Percentiles rank a stretch among this genome's conserved stretches.
Evolutionary conservation across 805 yeast species (phyloP).

Genomic region (Lipomyces starkeyi): DNA sequence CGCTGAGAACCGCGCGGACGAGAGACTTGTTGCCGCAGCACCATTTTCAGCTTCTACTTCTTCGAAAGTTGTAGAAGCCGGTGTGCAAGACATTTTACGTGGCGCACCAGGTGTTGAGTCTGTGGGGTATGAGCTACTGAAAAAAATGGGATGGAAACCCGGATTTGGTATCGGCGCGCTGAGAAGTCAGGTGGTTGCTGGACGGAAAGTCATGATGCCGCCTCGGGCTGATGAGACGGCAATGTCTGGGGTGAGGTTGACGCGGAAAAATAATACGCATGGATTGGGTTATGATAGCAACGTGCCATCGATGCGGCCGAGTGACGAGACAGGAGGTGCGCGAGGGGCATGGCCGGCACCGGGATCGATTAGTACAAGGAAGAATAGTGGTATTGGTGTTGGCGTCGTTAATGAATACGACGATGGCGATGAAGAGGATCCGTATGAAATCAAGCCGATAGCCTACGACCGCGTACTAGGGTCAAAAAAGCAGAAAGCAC

Average conservation of each 20-base stretch:
- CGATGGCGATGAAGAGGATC: conserved; percentile 40
- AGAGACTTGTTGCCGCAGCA: conserved; percentile 31
- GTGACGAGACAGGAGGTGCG: not conserved
- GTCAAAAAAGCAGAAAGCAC: conserved; percentile 13
- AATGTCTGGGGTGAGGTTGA: not conserved
- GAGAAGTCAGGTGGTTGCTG: conserved; percentile 61
- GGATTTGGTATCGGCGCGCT: conserved; percentile 83
- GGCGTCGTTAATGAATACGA: conserved; percentile 39
- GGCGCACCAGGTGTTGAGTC: conserved; percentile 50
- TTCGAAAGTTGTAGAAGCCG: not conserved
- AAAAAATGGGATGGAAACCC: conserved; percentile 77
- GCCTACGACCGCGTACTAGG: conserved; percentile 21
- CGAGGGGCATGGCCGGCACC: conserved; percentile 10
- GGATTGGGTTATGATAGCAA: conserved; percentile 39
- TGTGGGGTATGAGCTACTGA: conserved; percentile 72
- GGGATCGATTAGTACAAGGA: conserved; percentile 25
- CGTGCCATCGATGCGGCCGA: conserved; percentile 4
- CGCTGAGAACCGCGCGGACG: conserved; percentile 37
- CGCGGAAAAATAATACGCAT: conserved; percentile 11
- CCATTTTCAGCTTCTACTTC: conserved; percentile 13
- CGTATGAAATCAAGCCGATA: conserved; percentile 31
- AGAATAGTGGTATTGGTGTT: conserved; percentile 36
- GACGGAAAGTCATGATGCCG: conserved; percentile 31
- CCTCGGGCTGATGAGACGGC: conserved; percentile 27
- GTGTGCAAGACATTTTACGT: not conserved